Conservation (phyloP, 2,329 filamentous ascomycete species). For the Simplicillium sp. region DNA sequence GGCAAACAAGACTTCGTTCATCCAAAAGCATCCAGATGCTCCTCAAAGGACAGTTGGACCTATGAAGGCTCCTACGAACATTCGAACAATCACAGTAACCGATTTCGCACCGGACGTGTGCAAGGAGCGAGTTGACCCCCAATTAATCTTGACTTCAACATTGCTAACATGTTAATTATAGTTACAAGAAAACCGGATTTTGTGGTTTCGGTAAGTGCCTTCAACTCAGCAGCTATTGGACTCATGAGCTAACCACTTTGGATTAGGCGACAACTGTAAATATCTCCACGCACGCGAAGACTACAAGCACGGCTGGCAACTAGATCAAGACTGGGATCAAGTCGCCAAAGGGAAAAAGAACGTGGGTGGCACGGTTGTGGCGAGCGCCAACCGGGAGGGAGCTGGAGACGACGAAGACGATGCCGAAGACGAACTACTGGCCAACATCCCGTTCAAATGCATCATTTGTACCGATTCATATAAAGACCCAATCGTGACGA, state of each 20-base stretch:
- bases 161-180: no score
- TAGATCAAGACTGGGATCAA: slow-evolving; percentile 90
- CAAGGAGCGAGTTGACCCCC: no score
- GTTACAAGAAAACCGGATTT: slow-evolving; percentile 66
- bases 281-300: slow-evolving; percentile 69
- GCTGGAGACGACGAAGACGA: slow-evolving; percentile 29
- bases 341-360: slow-evolving; percentile 63
- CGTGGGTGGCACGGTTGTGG: slow-evolving; percentile 49
- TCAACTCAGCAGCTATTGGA: slow-evolving; percentile 14
- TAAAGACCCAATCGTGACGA: slow-evolving; percentile 71
- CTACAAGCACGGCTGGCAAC: slow-evolving; percentile 87
- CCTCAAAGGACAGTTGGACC: slow-evolving; percentile 66
- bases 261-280: slow-evolving; percentile 62
- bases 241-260: no score
- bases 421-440: slow-evolving; percentile 61
- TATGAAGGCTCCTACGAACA: slow-evolving; percentile 78
- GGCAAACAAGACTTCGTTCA: slow-evolving; percentile 63
- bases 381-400: slow-evolving; percentile 42
- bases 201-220: slow-evolving; percentile 38
- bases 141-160: no score
- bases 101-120: slow-evolving; percentile 92
- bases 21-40: slow-evolving; percentile 72
- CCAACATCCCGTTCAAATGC: slow-evolving; percentile 83
- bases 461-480: slow-evolving; percentile 77
- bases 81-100: slow-evolving; percentile 80